Evolutionary conservation across 352 stramenopile species (phyloP).

Genomic region (Phytopythium litorale): DNA sequence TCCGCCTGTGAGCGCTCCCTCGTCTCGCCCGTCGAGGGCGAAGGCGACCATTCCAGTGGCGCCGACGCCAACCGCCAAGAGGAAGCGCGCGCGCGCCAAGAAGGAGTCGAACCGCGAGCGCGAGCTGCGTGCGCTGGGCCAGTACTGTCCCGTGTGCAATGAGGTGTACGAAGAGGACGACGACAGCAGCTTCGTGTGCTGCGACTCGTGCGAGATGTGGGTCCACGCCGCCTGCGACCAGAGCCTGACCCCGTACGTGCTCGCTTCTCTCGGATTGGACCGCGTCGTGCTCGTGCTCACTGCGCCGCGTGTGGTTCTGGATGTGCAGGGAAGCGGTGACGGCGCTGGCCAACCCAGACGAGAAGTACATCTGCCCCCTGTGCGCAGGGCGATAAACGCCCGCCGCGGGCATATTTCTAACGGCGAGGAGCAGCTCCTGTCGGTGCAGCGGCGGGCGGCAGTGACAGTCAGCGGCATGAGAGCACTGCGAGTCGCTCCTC

Average conservation of each 20-base stretch:
- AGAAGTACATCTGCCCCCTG: slow-evolving; percentile 85
- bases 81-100: slow-evolving; percentile 57
- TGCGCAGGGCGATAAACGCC: slow-evolving; percentile 51
- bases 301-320: slow-evolving; percentile 7
- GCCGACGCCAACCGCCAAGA: slow-evolving; percentile 9
- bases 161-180: slow-evolving; percentile 85
- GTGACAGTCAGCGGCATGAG: neutral
- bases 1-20: neutral
- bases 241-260: slow-evolving; percentile 59
- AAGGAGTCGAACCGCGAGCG: slow-evolving; percentile 69
- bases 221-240: slow-evolving; percentile 74
- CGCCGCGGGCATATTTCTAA: neutral
- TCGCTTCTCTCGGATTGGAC: neutral
- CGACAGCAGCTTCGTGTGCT: slow-evolving; percentile 82
- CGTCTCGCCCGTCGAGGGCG: slow-evolving; percentile 15
- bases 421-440: neutral
- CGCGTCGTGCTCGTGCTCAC: neutral
- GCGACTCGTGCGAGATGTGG: slow-evolving; percentile 88
- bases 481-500: neutral
- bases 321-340: slow-evolving; percentile 39
- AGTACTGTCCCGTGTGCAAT: slow-evolving; percentile 88
- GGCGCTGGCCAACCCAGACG: slow-evolving; percentile 57
- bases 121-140: slow-evolving; percentile 68
- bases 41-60: slow-evolving; percentile 6
- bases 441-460: neutral